Base-by-base conservation (phyloP, 2,329 filamentous ascomycete genomes). In the Stagonosporopsis rhizophila region DNA sequence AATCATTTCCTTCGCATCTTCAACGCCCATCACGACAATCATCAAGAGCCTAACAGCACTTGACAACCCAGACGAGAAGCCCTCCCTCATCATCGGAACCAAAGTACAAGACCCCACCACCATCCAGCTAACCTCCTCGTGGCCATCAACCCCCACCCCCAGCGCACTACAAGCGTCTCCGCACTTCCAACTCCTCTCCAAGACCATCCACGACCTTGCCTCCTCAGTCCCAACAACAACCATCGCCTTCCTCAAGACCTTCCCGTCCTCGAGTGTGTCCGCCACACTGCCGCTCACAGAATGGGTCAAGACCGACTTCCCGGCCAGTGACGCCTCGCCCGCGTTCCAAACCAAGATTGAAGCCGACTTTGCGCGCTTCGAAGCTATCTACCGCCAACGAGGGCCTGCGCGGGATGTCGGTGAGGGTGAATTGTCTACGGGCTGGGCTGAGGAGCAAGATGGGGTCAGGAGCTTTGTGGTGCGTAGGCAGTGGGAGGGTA, bases 381-480 rank as follows among this genome's bases (percentile, higher is more conserved):
- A 49, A 7, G 3, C 17, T 4, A 47, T 53, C 0, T 47, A n/a
- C 22, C 28, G 51, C 6, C 15, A 35, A 6, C 28, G 51, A 1
- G 51, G 51, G 1, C 7, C n/a, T 6, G 1, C 14, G 17, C 15
- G 41, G 1, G 38, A 30, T 2, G 2, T n/a, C 2, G 51, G 51
- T 1, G 52, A 55, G 14, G n/a, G 35, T 1, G 52, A 44, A 1
- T 9, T 55, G 11, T 17, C 19, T 8, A 28, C 9, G 7, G 52
- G 52, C 3, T 55, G 45, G 52, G 23, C 45, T 6, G 45, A 49
- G 34, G 30, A 48, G 20, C 34, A 40, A 4, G 28, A 52, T 28
- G 32, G 27, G 5, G 30, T 39, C 3, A 32, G 22, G 15, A 15
- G n/a, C 4, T 54, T 54, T 20, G 17, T 54, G 12, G 52, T 54